Evolutionary conservation across 768 basidiomycete genomes (phyloP), one percentile per base, ranked within the genome.

Genomic region (Termitomyces sp.): DNA sequence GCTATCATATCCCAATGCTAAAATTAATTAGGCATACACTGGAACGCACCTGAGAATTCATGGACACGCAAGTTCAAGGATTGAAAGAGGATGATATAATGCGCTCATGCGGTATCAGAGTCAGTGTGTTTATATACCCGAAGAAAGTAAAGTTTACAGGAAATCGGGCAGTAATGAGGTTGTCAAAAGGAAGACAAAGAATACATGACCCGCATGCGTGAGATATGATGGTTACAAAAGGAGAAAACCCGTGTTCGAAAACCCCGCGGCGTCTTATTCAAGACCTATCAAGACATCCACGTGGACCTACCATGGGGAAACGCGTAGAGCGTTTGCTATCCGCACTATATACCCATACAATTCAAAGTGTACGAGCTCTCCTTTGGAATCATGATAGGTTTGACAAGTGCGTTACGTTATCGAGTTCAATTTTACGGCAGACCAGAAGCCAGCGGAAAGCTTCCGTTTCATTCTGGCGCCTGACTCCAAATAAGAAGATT

Each of bases 1-100:
- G 33, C 55, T 23, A 36, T 51, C 30, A 52, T 36, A 40, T 32
- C 7, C 20, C n/a, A 12, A 48, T 40, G 48, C 54, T 18, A 43
- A 38, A 8, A n/a, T 18, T 38, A 8, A 13, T 18, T 20, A 53
- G 14, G 40, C 18, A 43, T 20, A n/a, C 4, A 13, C 32, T n/a
- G 28, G 5, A 32, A 60, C 60, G 41, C 16, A 64, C 63, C 63
- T 64, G 46, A n/a, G 51, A 48, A 20, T 40, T 28, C 55, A 58
- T 43, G 40, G 6, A 30, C n/a, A n/a, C 32, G 12, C 26, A 40
- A 30, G n/a, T 32, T 41, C 1, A 7, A 12, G n/a, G n/a, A 44
- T 44, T 44, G 20, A 30, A 40, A 41, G 52, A 41, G 16, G 18
- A 41, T 50, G 30, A 50, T 43, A 43, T 20, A 32, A 32, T 30